Percentiles rank a stretch among this genome's conserved stretches.
Evolutionary conservation across 2,329 filamentous ascomycete species (phyloP).

Genomic region (Fusarium zealandicum): DNA sequence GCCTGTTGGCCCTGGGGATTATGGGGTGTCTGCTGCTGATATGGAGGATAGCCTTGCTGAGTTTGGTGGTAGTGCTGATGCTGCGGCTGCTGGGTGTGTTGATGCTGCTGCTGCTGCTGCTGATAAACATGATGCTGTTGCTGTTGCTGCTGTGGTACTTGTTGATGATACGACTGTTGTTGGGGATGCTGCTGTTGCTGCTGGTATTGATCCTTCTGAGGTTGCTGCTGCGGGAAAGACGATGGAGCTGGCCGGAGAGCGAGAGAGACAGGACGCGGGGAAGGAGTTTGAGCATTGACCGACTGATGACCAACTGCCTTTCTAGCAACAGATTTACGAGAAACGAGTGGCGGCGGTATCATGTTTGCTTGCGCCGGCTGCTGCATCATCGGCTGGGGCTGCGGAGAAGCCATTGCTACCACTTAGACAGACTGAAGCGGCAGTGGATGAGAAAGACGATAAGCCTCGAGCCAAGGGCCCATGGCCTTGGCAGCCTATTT

Average conservation of each 20-base stretch:
- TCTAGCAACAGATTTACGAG: slow-evolving; percentile 24
- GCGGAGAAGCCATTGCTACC: slow-evolving; percentile 23
- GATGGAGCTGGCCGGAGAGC: slow-evolving; percentile 15
- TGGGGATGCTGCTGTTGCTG: slow-evolving; percentile 8
- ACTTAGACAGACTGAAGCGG: slow-evolving; percentile 7
- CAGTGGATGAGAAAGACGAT: slow-evolving; percentile 19
- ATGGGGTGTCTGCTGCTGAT: not conserved
- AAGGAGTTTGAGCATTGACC: not conserved
- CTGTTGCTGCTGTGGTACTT: slow-evolving; percentile 3
- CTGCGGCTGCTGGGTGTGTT: not conserved
- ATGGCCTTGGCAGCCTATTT: slow-evolving; percentile 22
- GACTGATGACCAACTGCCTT: slow-evolving; percentile 14
- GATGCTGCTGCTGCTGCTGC: slow-evolving; percentile 1
- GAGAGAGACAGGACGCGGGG: slow-evolving; percentile 10
- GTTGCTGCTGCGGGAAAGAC: slow-evolving; percentile 5
- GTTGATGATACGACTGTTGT: slow-evolving; percentile 15
- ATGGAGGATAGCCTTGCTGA: not conserved
- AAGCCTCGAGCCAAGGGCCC: slow-evolving; percentile 11
- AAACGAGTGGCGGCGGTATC: slow-evolving; percentile 14
- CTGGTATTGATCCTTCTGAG: slow-evolving; percentile 9
- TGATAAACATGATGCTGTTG: slow-evolving; percentile 2
- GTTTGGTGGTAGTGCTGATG: not conserved
- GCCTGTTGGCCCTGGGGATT: not conserved
- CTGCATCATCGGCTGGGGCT: slow-evolving; percentile 11
- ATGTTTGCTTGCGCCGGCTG: not conserved